phyloP scores from a whole-genome alignment of 371 early-diverging fungal species.

The Haplosporangium sp. region DNA sequence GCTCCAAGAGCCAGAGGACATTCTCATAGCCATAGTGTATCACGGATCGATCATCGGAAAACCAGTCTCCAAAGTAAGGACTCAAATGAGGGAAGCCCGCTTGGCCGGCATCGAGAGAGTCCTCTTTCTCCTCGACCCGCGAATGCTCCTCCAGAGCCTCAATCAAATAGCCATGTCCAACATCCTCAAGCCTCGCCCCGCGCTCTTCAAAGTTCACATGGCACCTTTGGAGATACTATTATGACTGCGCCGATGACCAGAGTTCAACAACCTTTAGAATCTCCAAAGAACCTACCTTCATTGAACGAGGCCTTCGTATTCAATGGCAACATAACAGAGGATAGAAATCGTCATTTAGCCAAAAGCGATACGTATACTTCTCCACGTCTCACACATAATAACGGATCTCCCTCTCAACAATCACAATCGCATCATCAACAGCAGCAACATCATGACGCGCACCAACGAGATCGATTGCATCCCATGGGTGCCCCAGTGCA shows the following conservation, averaged over 20 bases:
- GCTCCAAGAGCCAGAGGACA: constrained; percentile 7
- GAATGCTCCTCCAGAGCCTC: neutral
- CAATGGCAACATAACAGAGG: too few relatives aligned
- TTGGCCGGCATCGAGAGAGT: neutral
- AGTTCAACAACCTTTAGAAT: neutral
- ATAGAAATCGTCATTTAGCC: neutral
- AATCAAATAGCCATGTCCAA: neutral
- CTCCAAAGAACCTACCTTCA: neutral
- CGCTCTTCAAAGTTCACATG: constrained; percentile 11
- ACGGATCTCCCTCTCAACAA: constrained; percentile 1
- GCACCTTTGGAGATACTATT: constrained; percentile 1
- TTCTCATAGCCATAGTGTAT: constrained; percentile 23
- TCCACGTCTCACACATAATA: neutral
- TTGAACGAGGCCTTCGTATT: neutral
- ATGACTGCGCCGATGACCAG: neutral
- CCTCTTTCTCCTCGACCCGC: constrained; percentile 17
- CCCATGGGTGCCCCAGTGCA: constrained; percentile 21
- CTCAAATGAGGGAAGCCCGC: constrained; percentile 7
- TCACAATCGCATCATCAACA: constrained; percentile 2
- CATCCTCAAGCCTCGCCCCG: neutral
- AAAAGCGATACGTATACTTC: neutral
- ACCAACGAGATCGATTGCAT: constrained; percentile 31
- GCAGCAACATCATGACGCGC: constrained; percentile 14
- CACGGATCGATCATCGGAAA: constrained; percentile 16
- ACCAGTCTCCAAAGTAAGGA: constrained; percentile 10